Evolutionary conservation across 1,284 basidiomycete genomes (phyloP).

Genomic region (Wallemia hederae): DNA sequence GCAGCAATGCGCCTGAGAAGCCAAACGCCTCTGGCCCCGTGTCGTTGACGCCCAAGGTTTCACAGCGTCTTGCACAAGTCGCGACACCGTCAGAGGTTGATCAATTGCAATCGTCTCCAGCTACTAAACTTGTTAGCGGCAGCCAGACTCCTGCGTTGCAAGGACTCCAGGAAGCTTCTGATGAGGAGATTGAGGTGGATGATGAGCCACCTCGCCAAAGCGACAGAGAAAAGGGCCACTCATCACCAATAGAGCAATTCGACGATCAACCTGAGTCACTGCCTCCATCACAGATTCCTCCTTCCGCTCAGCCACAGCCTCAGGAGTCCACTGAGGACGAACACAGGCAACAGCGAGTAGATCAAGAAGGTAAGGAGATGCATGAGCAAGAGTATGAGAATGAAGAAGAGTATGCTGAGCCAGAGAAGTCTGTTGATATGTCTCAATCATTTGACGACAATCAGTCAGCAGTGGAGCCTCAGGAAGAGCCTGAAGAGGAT

Average conservation of each 20-base stretch:
- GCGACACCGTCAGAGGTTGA: not conserved
- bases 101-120: not conserved
- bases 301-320: not conserved
- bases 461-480: not conserved
- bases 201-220: not conserved
- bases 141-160: not conserved
- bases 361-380: not conserved
- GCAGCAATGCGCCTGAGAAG: not conserved
- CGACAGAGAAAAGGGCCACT: not conserved
- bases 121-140: too few species aligned
- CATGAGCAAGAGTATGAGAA: not conserved
- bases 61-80: not conserved
- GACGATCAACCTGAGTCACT: not conserved
- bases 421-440: not conserved
- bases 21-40: too few species aligned
- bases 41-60: too few species aligned
- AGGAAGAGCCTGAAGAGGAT: too few species aligned
- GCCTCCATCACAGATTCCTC: not conserved
- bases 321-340: not conserved
- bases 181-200: not conserved
- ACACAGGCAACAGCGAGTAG: not conserved
- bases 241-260: not conserved
- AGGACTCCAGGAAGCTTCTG: not conserved
- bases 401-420: not conserved
- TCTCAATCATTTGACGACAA: not conserved